Percentiles rank a stretch among this genome's conserved stretches.
phyloP scores from a whole-genome alignment of 1,284 basidiomycete genomes.

The Tilletia setariae region DNA sequence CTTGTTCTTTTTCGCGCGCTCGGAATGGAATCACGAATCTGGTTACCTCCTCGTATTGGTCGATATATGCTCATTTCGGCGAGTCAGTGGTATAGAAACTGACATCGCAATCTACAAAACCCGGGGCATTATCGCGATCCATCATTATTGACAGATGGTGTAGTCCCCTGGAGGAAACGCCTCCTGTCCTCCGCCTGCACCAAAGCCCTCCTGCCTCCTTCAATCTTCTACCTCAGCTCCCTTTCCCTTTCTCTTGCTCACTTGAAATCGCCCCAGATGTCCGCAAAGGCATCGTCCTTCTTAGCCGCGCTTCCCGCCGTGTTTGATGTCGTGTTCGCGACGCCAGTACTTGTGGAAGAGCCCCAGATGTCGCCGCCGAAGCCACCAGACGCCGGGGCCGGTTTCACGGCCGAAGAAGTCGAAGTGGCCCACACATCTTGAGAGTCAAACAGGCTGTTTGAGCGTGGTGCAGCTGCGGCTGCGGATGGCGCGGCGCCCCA shows the following conservation, averaged over 20 bases:
- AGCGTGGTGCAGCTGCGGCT: not conserved
- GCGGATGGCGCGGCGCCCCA: slow-evolving; percentile 13
- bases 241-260: slow-evolving; percentile 19
- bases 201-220: no score
- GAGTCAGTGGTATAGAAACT: no score
- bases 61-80: not conserved
- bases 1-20: no score
- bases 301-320: slow-evolving; percentile 13
- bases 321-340: not conserved
- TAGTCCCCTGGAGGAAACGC: no score
- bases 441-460: slow-evolving; percentile 32
- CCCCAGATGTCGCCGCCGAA: slow-evolving; percentile 5
- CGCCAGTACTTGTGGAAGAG: slow-evolving; percentile 14
- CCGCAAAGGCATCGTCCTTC: slow-evolving; percentile 50
- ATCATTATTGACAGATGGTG: no score
- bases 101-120: not conserved
- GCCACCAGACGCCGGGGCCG: not conserved
- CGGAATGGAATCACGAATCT: no score
- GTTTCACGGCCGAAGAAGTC: not conserved
- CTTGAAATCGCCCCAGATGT: slow-evolving; percentile 54
- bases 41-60: not conserved
- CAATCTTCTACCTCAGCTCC: not conserved
- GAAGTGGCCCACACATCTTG: slow-evolving; percentile 38
- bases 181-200: no score
- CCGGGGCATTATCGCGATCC: no score